Percentiles rank a stretch among this genome's conserved stretches.
Evolutionary conservation across 805 yeast genomes (phyloP).

Genomic region (Kodamaea neixiangensis): DNA sequence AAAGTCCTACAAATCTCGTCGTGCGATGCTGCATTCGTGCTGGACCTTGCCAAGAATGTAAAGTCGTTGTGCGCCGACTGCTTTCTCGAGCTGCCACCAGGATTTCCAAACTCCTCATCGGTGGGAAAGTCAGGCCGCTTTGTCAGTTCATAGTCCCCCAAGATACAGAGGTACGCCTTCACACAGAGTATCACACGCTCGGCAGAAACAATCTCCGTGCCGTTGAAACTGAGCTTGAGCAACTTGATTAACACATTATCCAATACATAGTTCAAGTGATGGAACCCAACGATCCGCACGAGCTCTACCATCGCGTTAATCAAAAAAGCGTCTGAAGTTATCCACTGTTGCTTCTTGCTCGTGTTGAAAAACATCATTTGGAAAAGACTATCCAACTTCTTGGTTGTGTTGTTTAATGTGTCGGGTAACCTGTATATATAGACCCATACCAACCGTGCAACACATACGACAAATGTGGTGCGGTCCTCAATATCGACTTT

Average conservation of each 20-base stretch:
- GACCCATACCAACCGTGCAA: conserved; percentile 85
- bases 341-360: conserved; percentile 73
- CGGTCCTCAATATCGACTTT: conserved; percentile 53
- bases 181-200: conserved; percentile 73
- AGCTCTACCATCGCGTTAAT: conserved; percentile 70
- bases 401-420: conserved; percentile 82
- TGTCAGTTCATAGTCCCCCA: conserved; percentile 57
- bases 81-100: background rate
- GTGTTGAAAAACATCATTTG: conserved; percentile 53
- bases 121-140: conserved; percentile 76
- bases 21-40: conserved; percentile 56
- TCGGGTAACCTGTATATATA: conserved; percentile 85
- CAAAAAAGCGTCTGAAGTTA: conserved; percentile 60
- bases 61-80: conserved; percentile 28
- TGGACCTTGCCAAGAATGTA: conserved; percentile 41
- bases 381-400: conserved; percentile 68
- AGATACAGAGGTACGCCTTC: conserved; percentile 68
- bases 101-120: conserved; percentile 37
- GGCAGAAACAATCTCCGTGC: conserved; percentile 61
- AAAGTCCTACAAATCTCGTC: conserved; percentile 69
- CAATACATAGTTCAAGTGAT: conserved; percentile 74
- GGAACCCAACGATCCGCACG: conserved; percentile 75
- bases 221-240: conserved; percentile 61
- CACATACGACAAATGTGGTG: conserved; percentile 59
- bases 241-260: conserved; percentile 78